Evolutionary conservation across 2,329 filamentous ascomycete genomes (phyloP), one percentile per base, ranked within the genome.

Genomic region (Xylariaceae sp.): DNA sequence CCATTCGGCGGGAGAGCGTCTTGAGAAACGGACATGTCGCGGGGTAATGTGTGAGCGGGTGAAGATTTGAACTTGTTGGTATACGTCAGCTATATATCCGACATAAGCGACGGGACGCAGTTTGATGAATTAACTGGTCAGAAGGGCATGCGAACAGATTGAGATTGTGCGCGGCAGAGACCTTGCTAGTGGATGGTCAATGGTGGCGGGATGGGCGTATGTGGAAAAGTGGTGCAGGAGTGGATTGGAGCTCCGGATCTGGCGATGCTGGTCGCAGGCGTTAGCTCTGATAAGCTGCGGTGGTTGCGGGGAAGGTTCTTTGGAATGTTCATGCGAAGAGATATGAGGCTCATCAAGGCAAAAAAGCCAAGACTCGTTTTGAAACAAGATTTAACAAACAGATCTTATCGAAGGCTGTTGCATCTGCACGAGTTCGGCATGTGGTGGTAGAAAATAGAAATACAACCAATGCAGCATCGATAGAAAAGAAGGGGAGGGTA

Each of bases 21-120:
- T 71, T 89, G 87, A 65, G 80, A 71, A 56, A 79, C 72, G 70
- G 87, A 87, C 88, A 90, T 90, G 63, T 57, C 60, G 59, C 43
- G 18, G 37, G 46, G 7, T 26, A 60, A 45, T 52, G 49, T 43
- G 54, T 59, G 21, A 20, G 50, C 20, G 26, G 57, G 21, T 20
- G 53, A 29, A 20, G 44, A 16, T 61, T n/a, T n/a, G 21, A 43
- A 16, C 52, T 49, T 45, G 51, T 23, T 58, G 41, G 42, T 64
- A 50, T 45, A 37, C 32, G 52, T 56, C 54, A 56, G 54, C 50
- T 32, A 43, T 52, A 43, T 52, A 26, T 52, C 52, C 49, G 60
- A 58, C 60, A 55, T 51, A 52, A 20, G 40, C 42, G 56, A 51
- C 58, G 54, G 45, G 52, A 37, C 43, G 41, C 52, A 43, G 50